Base-by-base conservation (phyloP, 371 early-diverging fungal genomes). In the Mycotypha africana region DNA sequence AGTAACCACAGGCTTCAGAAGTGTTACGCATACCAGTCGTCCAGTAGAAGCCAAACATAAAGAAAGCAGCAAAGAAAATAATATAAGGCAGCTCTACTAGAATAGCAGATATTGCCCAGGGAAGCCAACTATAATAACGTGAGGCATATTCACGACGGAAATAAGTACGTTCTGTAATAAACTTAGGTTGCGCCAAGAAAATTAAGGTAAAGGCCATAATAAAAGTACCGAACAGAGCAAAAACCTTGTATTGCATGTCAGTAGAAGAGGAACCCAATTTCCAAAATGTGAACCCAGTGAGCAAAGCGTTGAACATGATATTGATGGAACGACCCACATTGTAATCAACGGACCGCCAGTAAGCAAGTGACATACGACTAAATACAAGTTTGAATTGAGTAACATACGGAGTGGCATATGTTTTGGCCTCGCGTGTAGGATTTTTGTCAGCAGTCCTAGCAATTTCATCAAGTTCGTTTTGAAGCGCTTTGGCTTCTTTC, bases 141-240 rank as follows among this genome's bases (percentile, higher is more conserved):
- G 78, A 65, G 7, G 82, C 72, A 2, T 71, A 58, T 50, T 86
- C 87, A 31, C 87, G 72, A 24, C 71, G 67, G 51, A 79, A 84
- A 59, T 72, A 78, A n/a, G 52, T 50, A 22, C 85, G 73, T 52
- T 86, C 81, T 4, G 65, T 61, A 31, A 85, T 69, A 52, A 82
- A 81, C 40, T 82, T 65, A 5, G 60, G 60, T 26, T 60, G 60
- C 14, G 56, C 56, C 30, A 60, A 28, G 25, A 60, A 55, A 51
- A 60, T 55, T 32, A 60, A 41, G 15, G 76, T 62, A 38, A 56
- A 53, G 17, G 59, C 79, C 52, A 86, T 65, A 24, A 76, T 72
- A 31, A 79, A 63, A 5, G 81, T 71, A 67, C 76, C 64, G 56
- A 85, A 86, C n/a, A 86, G 53, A 11, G 79, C 81, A 55, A 86